Base-by-base conservation (phyloP, 2,329 filamentous ascomycete genomes). In the Sodiomyces alkalinus region DNA sequence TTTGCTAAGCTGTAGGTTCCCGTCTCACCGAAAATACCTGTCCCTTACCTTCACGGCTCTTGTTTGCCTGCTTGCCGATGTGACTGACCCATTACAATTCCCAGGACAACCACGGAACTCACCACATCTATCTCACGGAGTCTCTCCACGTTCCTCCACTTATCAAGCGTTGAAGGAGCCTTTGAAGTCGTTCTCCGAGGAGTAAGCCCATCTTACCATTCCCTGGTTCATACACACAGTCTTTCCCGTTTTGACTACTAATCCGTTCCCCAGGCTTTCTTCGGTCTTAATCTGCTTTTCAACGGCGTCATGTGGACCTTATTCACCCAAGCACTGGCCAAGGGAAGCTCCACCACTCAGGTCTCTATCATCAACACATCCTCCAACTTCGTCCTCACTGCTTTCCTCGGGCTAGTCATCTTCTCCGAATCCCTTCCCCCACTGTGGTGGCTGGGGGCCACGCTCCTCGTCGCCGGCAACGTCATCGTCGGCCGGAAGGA, bases 221-320 rank as follows among this genome's bases (percentile, higher is more conserved):
- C 11, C 8, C 14, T 27, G 8, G 17, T 6, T 16, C 4, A 5
- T 6, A 7, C 4, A 9, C 19, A 14, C 19, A n/a, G n/a, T n/a
- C n/a, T n/a, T n/a, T n/a, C n/a, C n/a, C n/a, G n/a, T n/a, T n/a
- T n/a, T n/a, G n/a, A n/a, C 16, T 8, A 24, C 28, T 36, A 16
- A 39, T 29, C 26, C 6, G 10, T 6, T n/a, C 4, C 6, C 1
- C 39, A 81, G 76, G 53, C 66, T 22, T 86, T 86, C 60, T 86
- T 87, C 43, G 65, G 58, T 1, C 62, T 86, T 9, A 87, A 85
- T 43, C 60, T 85, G 24, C 49, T 66, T 28, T 85, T 83, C 52
- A 83, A 85, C 44, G 77, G 69, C 29, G 60, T 82, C 10, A 87
- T 87, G 80, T 87, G 80, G 80, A 73, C 76, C 0, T 65, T 87